Percentiles rank a stretch among this genome's conserved stretches.
phyloP scores from a whole-genome alignment of 2,329 filamentous ascomycete species.

The Pyrenophora graminea region DNA sequence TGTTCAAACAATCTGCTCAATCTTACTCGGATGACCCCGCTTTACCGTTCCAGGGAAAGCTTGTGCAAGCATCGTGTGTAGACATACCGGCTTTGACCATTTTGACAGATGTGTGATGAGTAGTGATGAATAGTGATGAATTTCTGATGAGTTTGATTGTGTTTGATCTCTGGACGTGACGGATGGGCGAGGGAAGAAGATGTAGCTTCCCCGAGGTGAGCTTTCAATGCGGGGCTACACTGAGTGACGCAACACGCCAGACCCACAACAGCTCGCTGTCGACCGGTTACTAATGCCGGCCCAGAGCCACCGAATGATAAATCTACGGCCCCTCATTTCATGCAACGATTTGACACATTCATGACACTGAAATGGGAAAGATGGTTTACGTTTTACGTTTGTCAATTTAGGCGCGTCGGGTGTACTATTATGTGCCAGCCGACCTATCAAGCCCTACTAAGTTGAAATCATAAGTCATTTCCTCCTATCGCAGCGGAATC shows the following conservation, averaged over 20 bases:
- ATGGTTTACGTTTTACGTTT: slow-evolving; percentile 7
- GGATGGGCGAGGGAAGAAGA: slow-evolving; percentile 6
- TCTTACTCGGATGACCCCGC: slow-evolving; percentile 50
- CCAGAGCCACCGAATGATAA: slow-evolving; percentile 37
- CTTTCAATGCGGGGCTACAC: slow-evolving; percentile 40
- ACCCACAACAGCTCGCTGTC: slow-evolving; percentile 22
- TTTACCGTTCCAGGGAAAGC: slow-evolving; percentile 33
- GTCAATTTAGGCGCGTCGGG: slow-evolving; percentile 27
- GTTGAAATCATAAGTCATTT: slow-evolving; percentile 24
- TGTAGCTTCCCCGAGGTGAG: slow-evolving; percentile 14
- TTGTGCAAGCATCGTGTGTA: slow-evolving; percentile 16
- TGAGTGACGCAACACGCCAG: slow-evolving; percentile 38
- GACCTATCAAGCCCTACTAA: slow-evolving; percentile 2
- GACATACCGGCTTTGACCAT: slow-evolving; percentile 97
- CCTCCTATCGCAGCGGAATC: slow-evolving; percentile 29
- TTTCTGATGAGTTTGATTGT: slow-evolving; percentile 12
- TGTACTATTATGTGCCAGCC: slow-evolving; percentile 20
- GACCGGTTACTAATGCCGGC: slow-evolving; percentile 14
- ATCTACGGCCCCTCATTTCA: slow-evolving; percentile 23
- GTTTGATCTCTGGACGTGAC: slow-evolving; percentile 6
- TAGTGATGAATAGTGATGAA: slow-evolving; percentile 20
- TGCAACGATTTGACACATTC: neutral
- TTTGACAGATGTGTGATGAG: slow-evolving; percentile 63
- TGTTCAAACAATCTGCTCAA: slow-evolving; percentile 62
- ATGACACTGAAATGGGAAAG: slow-evolving; percentile 3